A percentile compares a stretch with the other conserved stretches of the same genome.
Conservation (phyloP, 1,284 basidiomycete species). For the Cutaneotrichosporon cyanovorans region DNA sequence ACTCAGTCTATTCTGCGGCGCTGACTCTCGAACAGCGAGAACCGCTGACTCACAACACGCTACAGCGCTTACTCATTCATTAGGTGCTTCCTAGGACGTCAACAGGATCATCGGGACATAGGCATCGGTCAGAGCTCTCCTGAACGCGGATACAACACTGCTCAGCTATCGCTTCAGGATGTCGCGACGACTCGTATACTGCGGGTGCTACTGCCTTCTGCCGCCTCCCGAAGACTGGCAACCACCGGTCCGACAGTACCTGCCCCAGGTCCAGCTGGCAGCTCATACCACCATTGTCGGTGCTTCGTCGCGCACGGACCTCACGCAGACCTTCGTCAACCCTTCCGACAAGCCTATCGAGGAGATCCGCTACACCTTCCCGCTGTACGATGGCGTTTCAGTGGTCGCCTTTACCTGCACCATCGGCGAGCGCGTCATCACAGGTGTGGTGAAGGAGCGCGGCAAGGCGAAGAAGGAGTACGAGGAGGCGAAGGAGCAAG, state of each 20-base stretch:
- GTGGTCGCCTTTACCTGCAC: slow-evolving; percentile 52
- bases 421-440: slow-evolving; percentile 46
- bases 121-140: too few relatives aligned
- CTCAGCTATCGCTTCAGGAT: too few relatives aligned
- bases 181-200: too few relatives aligned
- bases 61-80: too few relatives aligned
- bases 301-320: slow-evolving; percentile 51
- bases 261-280: slow-evolving; percentile 2
- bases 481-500: slow-evolving; percentile 47
- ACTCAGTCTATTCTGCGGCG: too few relatives aligned
- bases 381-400: slow-evolving; percentile 53
- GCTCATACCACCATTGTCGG: slow-evolving; percentile 7
- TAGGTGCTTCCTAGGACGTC: too few relatives aligned
- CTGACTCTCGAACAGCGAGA: too few relatives aligned
- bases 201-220: not conserved
- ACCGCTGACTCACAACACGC: too few relatives aligned
- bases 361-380: slow-evolving; percentile 55
- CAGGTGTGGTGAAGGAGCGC: slow-evolving; percentile 53
- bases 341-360: slow-evolving; percentile 39
- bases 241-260: not conserved
- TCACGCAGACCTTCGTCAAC: slow-evolving; percentile 53
- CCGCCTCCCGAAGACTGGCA: not conserved
- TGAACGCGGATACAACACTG: too few relatives aligned
- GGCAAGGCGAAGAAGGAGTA: slow-evolving; percentile 48
- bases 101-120: too few relatives aligned